Evolutionary conservation across 1,139 yeast genomes (phyloP), one percentile per base, ranked within the genome.

Genomic region (Nematodospora anomalae): DNA sequence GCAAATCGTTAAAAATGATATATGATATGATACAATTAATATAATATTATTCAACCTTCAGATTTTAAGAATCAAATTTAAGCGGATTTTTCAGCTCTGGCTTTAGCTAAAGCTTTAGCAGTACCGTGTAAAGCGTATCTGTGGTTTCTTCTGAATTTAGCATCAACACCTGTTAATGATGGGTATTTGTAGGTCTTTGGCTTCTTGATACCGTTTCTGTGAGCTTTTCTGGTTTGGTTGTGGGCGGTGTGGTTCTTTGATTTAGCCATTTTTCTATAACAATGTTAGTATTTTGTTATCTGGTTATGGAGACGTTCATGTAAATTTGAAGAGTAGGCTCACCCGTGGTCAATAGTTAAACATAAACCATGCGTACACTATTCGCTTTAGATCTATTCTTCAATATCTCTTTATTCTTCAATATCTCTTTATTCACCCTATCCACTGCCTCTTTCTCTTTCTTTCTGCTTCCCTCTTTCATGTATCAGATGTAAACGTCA

Each of bases 201-300:
- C 90, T 90, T 92, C 87, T 90, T 92, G 80, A 92, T 92, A 79
- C 98, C 98, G 87, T 92, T 92, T 74, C 83, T 90, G 96, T 92
- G 98, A 67, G 97, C 97, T 95, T 92, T 92, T 73, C 76, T 85
- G 89, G 86, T 87, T 76, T 92, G 97, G 95, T 92, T 92, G 80
- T 92, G 98, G 79, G 90, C 90, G 78, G 98, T 92, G 75, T 92
- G 98, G 80, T 92, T 92, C 96, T 92, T 92, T 60, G 97, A 89
- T 80, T 90, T 90, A 75, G 97, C 71, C 97, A 90, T 89, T 71
- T 69, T 57, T 49, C 68, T 58, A 53, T 24, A 36, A 22, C n/a
- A 14, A 25, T 42, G 69, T 64, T 64, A 64, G 69, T 63, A 58
- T 33, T 26, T 2, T 11, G 16, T 28, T 24, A 8, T 12, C 16